These are phyloP conservation scores for Ophidiomyces ophidiicola DNA, from an alignment of 2,329 filamentous ascomycete genomes.

Conservation along the genomic window DNA sequence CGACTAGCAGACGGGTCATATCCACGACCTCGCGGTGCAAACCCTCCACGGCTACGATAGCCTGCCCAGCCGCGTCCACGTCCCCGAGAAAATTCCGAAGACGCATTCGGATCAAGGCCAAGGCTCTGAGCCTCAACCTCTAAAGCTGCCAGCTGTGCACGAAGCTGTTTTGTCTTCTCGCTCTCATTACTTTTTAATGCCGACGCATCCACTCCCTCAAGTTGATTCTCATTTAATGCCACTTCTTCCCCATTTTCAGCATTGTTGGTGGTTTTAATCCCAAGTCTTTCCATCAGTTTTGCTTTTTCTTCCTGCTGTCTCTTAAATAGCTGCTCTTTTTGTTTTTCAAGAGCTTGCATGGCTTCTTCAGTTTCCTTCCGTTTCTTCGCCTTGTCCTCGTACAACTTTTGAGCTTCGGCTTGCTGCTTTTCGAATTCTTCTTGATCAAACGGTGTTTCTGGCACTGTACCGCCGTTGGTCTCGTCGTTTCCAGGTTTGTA, in stretches of 20 bases:
- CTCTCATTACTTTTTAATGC: conserved; percentile 26
- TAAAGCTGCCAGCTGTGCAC: conserved; percentile 43
- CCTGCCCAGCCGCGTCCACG: conserved; percentile 22
- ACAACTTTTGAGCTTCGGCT: conserved; percentile 43
- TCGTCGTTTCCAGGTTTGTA: conserved; percentile 36
- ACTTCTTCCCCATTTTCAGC: conserved; percentile 21
- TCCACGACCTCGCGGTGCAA: conserved; percentile 24
- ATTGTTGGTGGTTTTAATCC: conserved; percentile 28
- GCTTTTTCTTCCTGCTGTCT: conserved; percentile 45
- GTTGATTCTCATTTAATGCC: conserved; percentile 16
- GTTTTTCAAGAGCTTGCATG: conserved; percentile 42
- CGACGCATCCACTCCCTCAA: conserved; percentile 6
- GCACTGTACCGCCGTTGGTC: conserved; percentile 20
- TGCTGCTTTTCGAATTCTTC: conserved; percentile 45
- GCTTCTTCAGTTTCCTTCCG: conserved; percentile 41
- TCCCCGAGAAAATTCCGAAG: conserved; percentile 21
- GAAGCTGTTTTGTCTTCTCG: conserved; percentile 41
- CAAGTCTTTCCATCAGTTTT: conserved; percentile 39
- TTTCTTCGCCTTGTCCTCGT: conserved; percentile 44
- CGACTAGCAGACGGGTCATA: conserved; percentile 29
- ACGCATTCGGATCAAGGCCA: conserved; percentile 37
- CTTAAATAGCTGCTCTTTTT: conserved; percentile 39
- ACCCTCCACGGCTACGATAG: conserved; percentile 25
- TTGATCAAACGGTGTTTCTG: conserved; percentile 38
- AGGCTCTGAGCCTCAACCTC: conserved; percentile 45